Evolutionary conservation across 129 eudicot genomes (phyloP).

Genomic region (Dittrichia graveolens): DNA sequence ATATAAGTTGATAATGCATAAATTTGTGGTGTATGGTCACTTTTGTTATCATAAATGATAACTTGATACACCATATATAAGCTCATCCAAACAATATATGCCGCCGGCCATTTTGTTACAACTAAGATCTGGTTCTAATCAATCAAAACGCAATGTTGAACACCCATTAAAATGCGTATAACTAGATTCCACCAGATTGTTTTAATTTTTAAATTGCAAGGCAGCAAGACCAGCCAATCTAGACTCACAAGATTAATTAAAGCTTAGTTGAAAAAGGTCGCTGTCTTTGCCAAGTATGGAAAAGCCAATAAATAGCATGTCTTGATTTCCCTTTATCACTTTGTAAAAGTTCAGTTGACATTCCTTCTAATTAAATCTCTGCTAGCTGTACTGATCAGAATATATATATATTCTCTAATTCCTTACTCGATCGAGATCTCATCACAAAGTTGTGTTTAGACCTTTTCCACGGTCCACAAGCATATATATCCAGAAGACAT

Average conservation of each 20-base stretch:
- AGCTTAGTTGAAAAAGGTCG: neutral
- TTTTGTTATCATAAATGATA: too few species aligned
- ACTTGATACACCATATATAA: too few species aligned
- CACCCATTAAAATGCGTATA: neutral
- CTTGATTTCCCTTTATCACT: neutral
- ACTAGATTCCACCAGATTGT: neutral
- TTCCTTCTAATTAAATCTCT: conserved; percentile 15
- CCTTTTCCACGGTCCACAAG: neutral
- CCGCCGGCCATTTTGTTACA: too few species aligned
- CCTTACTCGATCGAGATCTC: neutral
- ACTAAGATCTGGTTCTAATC: neutral
- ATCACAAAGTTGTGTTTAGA: neutral
- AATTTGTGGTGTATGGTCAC: too few species aligned
- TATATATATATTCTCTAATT: conserved; percentile 11
- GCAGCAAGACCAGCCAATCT: neutral
- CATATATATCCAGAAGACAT: neutral
- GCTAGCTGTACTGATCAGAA: neutral
- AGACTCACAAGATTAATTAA: too few species aligned
- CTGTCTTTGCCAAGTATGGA: conserved; percentile 1
- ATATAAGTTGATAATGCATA: too few species aligned
- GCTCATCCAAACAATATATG: too few species aligned
- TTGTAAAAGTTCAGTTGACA: conserved; percentile 21
- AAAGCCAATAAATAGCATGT: neutral
- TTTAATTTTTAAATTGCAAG: too few species aligned
- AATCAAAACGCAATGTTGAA: neutral